phyloP scores from a whole-genome alignment of 2,329 filamentous ascomycete genomes.

The Fusarium nurragi region DNA sequence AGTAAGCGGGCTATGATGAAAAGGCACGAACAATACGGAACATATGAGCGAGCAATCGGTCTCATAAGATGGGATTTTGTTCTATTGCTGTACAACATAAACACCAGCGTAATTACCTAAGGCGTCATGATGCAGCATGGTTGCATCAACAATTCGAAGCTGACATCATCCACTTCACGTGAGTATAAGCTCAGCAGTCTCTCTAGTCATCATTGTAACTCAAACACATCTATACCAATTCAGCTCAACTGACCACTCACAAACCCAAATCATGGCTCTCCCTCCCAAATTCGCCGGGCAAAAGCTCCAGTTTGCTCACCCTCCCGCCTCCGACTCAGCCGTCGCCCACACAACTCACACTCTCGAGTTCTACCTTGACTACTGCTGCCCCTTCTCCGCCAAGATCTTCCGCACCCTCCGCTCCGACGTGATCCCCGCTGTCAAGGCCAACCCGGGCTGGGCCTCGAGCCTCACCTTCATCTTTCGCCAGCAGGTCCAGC shows the following conservation, averaged over 20 bases:
- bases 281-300: conserved; percentile 81
- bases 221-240: background rate
- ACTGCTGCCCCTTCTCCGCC: conserved; percentile 81
- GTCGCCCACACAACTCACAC: conserved; percentile 63
- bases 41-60: background rate
- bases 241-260: background rate
- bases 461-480: conserved; percentile 73
- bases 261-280: conserved; percentile 68
- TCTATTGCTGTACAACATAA: background rate
- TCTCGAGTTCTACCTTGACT: conserved; percentile 80
- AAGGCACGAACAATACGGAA: background rate
- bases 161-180: conserved; percentile 27
- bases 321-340: conserved; percentile 48
- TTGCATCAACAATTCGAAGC: conserved; percentile 8
- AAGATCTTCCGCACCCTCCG: conserved; percentile 81
- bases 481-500: conserved; percentile 91
- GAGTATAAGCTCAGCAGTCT: conserved; percentile 7
- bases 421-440: conserved; percentile 68
- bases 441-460: conserved; percentile 68
- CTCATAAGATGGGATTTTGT: background rate
- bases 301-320: conserved; percentile 63
- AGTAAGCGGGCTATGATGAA: background rate
- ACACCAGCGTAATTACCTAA: conserved; percentile 33
- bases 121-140: conserved; percentile 13
- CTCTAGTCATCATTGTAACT: background rate